Base-by-base conservation (phyloP, 768 basidiomycete genomes). In the Auriscalpium orientale region DNA sequence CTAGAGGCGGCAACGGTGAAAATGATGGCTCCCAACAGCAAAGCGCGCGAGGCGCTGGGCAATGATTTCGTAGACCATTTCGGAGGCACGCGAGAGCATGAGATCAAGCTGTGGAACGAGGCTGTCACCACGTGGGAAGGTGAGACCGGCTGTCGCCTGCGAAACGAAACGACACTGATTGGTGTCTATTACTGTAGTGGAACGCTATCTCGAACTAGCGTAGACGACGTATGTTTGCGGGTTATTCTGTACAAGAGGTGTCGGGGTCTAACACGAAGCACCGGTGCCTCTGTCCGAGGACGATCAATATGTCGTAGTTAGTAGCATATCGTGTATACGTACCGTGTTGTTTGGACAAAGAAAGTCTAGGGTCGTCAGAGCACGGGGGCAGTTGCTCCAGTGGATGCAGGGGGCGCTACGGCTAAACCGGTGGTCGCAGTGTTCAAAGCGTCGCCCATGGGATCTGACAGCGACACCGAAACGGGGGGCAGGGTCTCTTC, bases 121-220 rank as follows among this genome's bases (percentile, higher is more conserved):
- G 91, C 92, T 2, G 92, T 95, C 40, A 97, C 95, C 11, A 87
- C 81, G 67, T 98, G 91, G 94, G 95, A 95, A 81, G 82, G 93
- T 91, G 64, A 63, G 83, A 62, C 40, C n/a, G 20, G 38, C 45
- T 28, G 18, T 38, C 13, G 21, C 7, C 21, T 37, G 9, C 8
- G 4, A 12, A 35, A 33, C 37, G 12, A 45, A 21, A 28, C 12
- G 21, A 36, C 3, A 37, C 16, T 52, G 20, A 36, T 51, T n/a
- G 56, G 49, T 59, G 36, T 57, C 34, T 15, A 44, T 43, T 8
- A 20, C n/a, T 59, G 8, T 55, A 91, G 89, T 91, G 62, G 89
- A 91, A 64, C 80, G 90, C 56, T 92, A 92, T 66, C 76, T 92
- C n/a, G 90, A 92, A 62, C 78, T 92, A 48, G 89, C 83, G 45